Base-by-base conservation (phyloP, 352 stramenopile genomes). In the Lagenidium sp. region DNA sequence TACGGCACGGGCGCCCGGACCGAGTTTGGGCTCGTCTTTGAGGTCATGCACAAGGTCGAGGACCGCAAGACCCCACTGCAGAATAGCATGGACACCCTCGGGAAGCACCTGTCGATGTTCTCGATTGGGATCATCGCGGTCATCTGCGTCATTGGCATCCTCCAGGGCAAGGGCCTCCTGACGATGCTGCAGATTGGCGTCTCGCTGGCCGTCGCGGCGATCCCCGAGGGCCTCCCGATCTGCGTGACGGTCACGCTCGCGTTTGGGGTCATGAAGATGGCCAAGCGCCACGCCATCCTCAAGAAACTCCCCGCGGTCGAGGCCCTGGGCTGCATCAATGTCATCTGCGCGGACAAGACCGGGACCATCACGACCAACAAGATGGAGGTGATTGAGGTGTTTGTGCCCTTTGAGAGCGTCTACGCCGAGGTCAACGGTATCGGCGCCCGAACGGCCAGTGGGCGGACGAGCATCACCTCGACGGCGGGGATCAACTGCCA, bases 181-280 rank as follows among this genome's bases (percentile, higher is more conserved):
- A 85, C 95, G 41, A 98, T 98, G 64, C 84, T 99, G 22, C 95
- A 96, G 44, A 97, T 98, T 41, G 94, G 92, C 13, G 89, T 98
- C 4, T 97, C 87, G 57, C 72, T 94, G 24, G 52, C 70, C 34
- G 64, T 93, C 21, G 62, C 73, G 62, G 63, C 94, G 54, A 78
- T 91, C 23, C 73, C 78, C 2, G 76, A 93, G 32, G 82, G 77
- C 6, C 49, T 90, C 12, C 77, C 77, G 6, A 90, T 90, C 38
- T 89, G 76, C 34, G 76, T 91, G 41, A 92, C 78, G 15, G 76
- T 90, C 18, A 91, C 75, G 4, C 46, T 89, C 20, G 74, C 76
- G 0, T 77, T 89, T 46, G 73, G 78, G 4, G 78, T 90, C 32
- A 90, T 91, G 71, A 86, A 88, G 42, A 92, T 93, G 81, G 76